phyloP scores from a whole-genome alignment of 164 flowering plant species.

The Cinnamomum chago region DNA sequence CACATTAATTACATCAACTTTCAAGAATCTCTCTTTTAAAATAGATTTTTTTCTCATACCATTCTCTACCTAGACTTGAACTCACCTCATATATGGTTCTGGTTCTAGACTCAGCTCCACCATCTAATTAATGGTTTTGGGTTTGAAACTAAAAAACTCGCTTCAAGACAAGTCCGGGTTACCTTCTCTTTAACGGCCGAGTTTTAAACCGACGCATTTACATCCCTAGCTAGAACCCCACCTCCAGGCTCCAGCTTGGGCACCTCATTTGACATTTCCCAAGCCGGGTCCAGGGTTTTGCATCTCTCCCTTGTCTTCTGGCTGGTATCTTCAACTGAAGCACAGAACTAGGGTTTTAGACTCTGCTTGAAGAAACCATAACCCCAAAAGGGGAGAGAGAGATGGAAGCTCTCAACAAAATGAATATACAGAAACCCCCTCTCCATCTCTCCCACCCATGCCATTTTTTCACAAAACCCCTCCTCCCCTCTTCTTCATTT shows the following conservation, averaged over 20 bases:
- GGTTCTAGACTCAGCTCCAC: too few relatives aligned
- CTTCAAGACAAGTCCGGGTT: too few relatives aligned
- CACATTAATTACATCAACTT: too few relatives aligned
- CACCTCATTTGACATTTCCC: not conserved
- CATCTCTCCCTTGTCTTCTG: too few relatives aligned
- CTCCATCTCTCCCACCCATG: not conserved
- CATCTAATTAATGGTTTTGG: too few relatives aligned
- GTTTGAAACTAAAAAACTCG: too few relatives aligned
- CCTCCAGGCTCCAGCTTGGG: not conserved
- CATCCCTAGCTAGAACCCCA: not conserved
- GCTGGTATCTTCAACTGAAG: too few relatives aligned
- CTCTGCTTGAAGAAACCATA: not conserved
- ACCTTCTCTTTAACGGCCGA: not conserved
- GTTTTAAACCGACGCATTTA: not conserved
- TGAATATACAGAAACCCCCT: not conserved
- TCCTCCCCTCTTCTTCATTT: not conserved
- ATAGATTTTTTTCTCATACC: too few relatives aligned
- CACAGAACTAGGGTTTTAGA: not conserved
- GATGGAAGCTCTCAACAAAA: not conserved
- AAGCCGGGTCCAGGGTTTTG: not conserved
- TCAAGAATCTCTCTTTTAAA: too few relatives aligned
- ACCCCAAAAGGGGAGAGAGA: not conserved
- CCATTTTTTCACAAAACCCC: not conserved
- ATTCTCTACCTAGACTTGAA: too few relatives aligned
- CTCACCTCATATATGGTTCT: too few relatives aligned